A percentile compares a stretch with the other conserved stretches of the same genome.
These are phyloP conservation scores for Iris macrosiphon DNA, from an alignment of 106 monocot genomes.

Conservation along the genomic window DNA sequence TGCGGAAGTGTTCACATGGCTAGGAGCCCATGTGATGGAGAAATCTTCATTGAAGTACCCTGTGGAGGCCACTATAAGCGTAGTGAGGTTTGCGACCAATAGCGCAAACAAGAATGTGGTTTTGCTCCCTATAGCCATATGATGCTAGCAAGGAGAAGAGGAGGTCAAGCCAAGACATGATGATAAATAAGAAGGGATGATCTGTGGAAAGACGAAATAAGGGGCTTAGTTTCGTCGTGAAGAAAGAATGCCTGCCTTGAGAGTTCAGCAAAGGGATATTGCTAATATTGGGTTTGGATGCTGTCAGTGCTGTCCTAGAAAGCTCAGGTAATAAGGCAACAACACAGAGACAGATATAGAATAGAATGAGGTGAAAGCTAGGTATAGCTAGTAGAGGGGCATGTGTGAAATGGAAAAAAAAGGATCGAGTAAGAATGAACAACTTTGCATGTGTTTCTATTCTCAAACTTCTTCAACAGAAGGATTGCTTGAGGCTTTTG, in stretches of 20 bases:
- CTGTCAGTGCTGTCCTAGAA: no score
- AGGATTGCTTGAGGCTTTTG: no score
- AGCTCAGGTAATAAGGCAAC: no score
- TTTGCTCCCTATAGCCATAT: neutral
- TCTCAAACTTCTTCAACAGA: no score
- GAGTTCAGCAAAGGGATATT: constrained; percentile 6
- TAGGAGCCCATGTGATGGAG: constrained; percentile 48
- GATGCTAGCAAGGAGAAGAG: constrained; percentile 5
- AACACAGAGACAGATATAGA: no score
- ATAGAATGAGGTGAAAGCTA: no score
- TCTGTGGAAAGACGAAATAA: constrained; percentile 3
- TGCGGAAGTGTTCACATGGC: constrained; percentile 40
- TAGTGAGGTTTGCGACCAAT: neutral
- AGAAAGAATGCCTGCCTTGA: constrained; percentile 25
- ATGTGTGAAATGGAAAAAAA: no score
- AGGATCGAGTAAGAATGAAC: no score
- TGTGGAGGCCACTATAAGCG: constrained; percentile 28
- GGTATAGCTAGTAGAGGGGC: no score
- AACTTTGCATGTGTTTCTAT: no score
- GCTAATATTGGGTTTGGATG: no score
- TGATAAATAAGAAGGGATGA: neutral
- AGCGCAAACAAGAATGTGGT: neutral
- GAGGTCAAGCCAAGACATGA: neutral
- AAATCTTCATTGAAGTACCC: constrained; percentile 50
- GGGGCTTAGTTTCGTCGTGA: neutral